Percentiles rank a stretch among this genome's conserved stretches.
phyloP scores from a whole-genome alignment of 2,329 filamentous ascomycete species.

The Cryphonectria japonica region DNA sequence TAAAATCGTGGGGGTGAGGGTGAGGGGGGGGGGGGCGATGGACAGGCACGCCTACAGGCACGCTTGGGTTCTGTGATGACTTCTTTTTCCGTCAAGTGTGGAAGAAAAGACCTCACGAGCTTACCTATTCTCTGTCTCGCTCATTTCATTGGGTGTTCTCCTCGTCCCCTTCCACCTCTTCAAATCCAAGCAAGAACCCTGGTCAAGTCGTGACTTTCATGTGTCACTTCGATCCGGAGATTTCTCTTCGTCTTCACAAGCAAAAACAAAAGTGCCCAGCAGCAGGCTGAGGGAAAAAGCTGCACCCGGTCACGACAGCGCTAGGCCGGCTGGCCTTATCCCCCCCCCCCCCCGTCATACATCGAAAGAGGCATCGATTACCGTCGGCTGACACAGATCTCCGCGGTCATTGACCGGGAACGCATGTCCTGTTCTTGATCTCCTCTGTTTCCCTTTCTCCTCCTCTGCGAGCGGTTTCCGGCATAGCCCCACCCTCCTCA shows the following conservation, averaged over 20 bases:
- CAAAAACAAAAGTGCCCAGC: neutral
- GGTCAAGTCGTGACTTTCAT: neutral
- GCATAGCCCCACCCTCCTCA: neutral
- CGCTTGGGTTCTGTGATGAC: neutral
- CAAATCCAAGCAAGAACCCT: neutral
- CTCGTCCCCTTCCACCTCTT: neutral
- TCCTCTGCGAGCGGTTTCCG: neutral
- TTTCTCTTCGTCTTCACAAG: neutral
- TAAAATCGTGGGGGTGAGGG: neutral
- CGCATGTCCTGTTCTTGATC: neutral
- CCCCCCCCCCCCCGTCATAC: neutral
- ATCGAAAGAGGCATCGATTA: slow-evolving; percentile 2
- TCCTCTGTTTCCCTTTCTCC: neutral
- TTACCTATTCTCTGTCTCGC: neutral
- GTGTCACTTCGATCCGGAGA: neutral
- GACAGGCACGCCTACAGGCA: neutral
- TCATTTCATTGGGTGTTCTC: neutral
- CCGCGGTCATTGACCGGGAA: neutral
- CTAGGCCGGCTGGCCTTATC: neutral
- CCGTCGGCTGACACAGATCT: neutral
- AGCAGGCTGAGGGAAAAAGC: neutral
- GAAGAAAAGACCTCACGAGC: neutral
- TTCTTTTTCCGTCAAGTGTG: neutral
- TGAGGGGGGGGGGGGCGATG: too few relatives aligned
- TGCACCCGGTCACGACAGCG: neutral